Conservation (phyloP, 257 asterid genomes). For the Voacanga thouarsii region DNA sequence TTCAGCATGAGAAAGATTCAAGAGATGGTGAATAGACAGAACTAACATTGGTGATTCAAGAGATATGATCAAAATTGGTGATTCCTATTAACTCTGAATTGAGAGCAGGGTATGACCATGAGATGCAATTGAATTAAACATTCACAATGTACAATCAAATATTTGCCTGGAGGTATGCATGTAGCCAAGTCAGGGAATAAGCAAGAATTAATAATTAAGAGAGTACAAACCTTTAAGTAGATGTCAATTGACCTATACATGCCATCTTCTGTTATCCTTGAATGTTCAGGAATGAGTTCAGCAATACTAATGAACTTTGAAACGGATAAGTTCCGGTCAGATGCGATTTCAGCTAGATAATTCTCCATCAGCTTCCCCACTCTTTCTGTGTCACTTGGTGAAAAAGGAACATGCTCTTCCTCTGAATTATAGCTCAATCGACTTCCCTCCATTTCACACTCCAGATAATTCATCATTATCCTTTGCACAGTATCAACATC, state of each 20-base stretch:
- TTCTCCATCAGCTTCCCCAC: conserved; percentile 68
- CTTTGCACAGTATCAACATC: conserved; percentile 77
- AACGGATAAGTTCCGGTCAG: conserved; percentile 58
- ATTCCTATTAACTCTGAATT: neutral
- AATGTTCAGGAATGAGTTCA: conserved; percentile 64
- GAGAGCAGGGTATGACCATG: neutral
- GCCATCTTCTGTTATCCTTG: conserved; percentile 72
- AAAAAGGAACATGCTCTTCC: conserved; percentile 36
- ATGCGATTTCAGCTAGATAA: conserved; percentile 65
- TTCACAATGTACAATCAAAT: neutral
- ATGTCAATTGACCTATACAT: conserved; percentile 85
- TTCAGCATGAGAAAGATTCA: neutral
- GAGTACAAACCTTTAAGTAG: conserved; percentile 61
- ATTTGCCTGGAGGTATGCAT: neutral
- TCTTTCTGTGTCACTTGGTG: conserved; percentile 42
- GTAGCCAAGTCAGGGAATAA: neutral
- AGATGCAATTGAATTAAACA: neutral
- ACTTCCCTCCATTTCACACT: conserved; percentile 44
- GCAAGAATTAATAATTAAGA: neutral
- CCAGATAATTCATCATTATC: conserved; percentile 54
- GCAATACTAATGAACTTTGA: conserved; percentile 53
- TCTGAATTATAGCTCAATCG: conserved; percentile 28
- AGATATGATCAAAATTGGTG: neutral
- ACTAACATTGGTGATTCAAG: too few relatives aligned
- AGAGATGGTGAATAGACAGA: neutral